Evolutionary conservation across 2,329 filamentous ascomycete species (phyloP).

Genomic region (Ceratocystis cubensis): DNA sequence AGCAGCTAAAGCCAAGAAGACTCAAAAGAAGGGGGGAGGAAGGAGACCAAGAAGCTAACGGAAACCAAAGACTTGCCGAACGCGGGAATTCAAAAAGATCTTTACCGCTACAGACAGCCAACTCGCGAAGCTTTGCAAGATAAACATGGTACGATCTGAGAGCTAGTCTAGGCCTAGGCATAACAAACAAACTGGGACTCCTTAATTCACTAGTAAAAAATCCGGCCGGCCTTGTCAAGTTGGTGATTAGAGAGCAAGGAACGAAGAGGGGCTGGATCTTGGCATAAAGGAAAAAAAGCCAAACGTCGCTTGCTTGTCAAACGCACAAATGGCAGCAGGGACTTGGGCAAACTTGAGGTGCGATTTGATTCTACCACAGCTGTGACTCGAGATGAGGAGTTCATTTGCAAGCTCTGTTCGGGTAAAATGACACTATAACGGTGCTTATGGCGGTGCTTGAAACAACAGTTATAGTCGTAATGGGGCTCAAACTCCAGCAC

Average conservation of each 20-base stretch:
- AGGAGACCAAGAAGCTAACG: neutral
- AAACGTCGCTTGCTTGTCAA: neutral
- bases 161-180: no score
- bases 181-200: no score
- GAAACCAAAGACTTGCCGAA: neutral
- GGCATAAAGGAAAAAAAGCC: neutral
- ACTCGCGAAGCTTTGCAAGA: no score
- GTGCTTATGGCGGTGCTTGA: no score
- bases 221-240: neutral
- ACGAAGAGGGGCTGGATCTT: constrained; percentile 1
- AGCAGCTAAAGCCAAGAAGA: neutral
- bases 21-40: neutral
- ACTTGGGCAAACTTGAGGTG: neutral
- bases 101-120: no score
- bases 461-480: no score
- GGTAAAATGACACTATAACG: neutral
- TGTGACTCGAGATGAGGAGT: neutral
- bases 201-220: neutral
- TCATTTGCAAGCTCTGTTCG: neutral
- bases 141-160: no score
- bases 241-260: neutral
- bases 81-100: neutral
- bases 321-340: neutral
- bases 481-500: no score
- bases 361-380: neutral